phyloP scores from a whole-genome alignment of 2,329 filamentous ascomycete genomes.

The Lachnellula arida region DNA sequence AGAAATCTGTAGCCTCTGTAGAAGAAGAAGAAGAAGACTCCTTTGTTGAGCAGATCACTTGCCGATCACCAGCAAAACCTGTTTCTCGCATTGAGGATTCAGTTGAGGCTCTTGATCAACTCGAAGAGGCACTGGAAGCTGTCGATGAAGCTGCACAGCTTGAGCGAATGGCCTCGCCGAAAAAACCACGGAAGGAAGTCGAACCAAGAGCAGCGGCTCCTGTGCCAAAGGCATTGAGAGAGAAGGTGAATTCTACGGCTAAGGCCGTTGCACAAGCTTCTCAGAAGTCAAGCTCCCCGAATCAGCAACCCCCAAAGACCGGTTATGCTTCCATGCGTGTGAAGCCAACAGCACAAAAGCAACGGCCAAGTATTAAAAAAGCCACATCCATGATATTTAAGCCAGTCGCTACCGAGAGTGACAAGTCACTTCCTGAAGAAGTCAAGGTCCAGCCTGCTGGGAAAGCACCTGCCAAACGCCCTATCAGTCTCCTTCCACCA shows the following conservation, averaged over 20 bases:
- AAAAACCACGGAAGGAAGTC: slow-evolving; percentile 13
- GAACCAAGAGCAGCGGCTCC: background rate
- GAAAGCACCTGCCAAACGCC: slow-evolving; percentile 30
- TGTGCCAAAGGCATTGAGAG: background rate
- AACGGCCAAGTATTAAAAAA: slow-evolving; percentile 20
- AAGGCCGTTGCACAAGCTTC: background rate
- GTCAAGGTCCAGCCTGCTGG: slow-evolving; percentile 24
- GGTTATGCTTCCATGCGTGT: slow-evolving; percentile 39
- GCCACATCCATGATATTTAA: slow-evolving; percentile 27
- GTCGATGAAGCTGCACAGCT: slow-evolving; percentile 25
- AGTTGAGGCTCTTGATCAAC: slow-evolving; percentile 55
- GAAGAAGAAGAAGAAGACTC: slow-evolving; percentile 28
- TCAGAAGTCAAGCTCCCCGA: background rate
- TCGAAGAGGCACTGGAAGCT: slow-evolving; percentile 56
- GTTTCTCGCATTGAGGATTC: slow-evolving; percentile 56
- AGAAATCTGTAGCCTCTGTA: slow-evolving; percentile 2
- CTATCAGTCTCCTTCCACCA: slow-evolving; percentile 37
- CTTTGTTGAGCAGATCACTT: slow-evolving; percentile 35
- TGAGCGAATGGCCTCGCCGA: slow-evolving; percentile 20
- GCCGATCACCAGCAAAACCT: slow-evolving; percentile 35
- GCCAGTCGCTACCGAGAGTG: background rate
- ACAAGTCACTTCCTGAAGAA: slow-evolving; percentile 22
- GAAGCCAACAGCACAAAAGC: slow-evolving; percentile 34
- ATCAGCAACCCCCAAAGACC: slow-evolving; percentile 28
- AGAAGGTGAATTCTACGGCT: background rate